phyloP scores from a whole-genome alignment of 2,329 filamentous ascomycete genomes.

The Ilyonectria destructans region DNA sequence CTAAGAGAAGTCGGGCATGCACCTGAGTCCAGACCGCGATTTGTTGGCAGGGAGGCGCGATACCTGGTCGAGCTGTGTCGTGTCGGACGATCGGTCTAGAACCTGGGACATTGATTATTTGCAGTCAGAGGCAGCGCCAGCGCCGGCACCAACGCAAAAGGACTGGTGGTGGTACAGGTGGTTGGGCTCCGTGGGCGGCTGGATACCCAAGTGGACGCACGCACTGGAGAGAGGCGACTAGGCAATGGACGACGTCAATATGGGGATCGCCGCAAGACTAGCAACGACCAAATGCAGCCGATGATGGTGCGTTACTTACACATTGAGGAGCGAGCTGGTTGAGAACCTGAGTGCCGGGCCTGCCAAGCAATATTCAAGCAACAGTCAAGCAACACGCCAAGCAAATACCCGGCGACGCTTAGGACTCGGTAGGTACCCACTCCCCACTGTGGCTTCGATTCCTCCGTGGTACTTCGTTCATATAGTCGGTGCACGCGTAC shows the following conservation, averaged over 20 bases:
- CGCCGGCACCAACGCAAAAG: not conserved
- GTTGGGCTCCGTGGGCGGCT: not conserved
- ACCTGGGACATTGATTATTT: not conserved
- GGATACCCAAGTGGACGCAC: not conserved
- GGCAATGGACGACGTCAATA: not conserved
- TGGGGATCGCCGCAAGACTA: not conserved
- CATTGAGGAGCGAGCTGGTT: not conserved
- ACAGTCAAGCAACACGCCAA: conserved; percentile 9
- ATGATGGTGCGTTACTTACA: not conserved
- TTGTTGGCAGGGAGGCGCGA: not conserved
- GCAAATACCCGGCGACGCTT: conserved; percentile 18
- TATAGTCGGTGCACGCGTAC: not conserved
- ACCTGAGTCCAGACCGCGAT: conserved; percentile 1
- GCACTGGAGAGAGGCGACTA: not conserved
- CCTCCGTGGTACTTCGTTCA: not conserved
- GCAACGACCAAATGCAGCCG: not conserved
- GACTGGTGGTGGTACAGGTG: not conserved
- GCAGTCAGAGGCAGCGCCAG: not conserved
- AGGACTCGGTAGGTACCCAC: not conserved
- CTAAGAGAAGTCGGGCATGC: not conserved
- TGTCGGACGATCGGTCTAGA: conserved; percentile 6
- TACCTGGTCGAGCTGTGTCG: not conserved
- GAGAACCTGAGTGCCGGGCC: conserved; percentile 7
- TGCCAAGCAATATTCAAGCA: conserved; percentile 13
- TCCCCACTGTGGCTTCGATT: conserved; percentile 10